A percentile compares a stretch with the other conserved stretches of the same genome.
phyloP scores from a whole-genome alignment of 371 early-diverging fungal genomes.

The Mucor indicus region DNA sequence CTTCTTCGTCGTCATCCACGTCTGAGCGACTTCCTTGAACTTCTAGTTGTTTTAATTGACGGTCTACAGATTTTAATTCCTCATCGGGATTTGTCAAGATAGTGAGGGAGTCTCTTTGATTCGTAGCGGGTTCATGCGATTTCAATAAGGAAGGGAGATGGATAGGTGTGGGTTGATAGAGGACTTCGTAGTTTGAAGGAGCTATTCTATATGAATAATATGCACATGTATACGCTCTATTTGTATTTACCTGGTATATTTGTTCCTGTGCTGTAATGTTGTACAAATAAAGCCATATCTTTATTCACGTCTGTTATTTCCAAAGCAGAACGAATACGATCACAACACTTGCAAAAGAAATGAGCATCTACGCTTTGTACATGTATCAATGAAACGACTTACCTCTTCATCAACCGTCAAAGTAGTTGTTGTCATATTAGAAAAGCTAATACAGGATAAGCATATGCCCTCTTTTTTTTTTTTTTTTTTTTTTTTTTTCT shows the following conservation, averaged over 20 bases:
- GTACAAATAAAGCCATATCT: conserved; percentile 34
- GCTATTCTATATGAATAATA: neutral
- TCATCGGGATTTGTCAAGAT: conserved; percentile 31
- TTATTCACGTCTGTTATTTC: conserved; percentile 36
- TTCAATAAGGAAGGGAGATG: neutral
- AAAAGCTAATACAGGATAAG: conserved; percentile 22
- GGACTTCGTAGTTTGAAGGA: neutral
- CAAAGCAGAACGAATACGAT: conserved; percentile 38
- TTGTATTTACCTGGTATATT: conserved; percentile 30
- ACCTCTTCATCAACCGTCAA: conserved; percentile 46
- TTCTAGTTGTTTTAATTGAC: conserved; percentile 23
- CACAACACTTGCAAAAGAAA: conserved; percentile 25
- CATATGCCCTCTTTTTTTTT: too few relatives aligned
- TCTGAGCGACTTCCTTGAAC: neutral
- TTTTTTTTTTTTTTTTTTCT: too few relatives aligned
- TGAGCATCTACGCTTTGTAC: neutral
- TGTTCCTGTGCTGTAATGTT: conserved; percentile 30
- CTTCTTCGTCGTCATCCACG: neutral
- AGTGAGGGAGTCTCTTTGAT: neutral
- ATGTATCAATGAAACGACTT: conserved; percentile 1
- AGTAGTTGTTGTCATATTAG: conserved; percentile 45
- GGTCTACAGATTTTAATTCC: conserved; percentile 31
- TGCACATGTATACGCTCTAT: too few relatives aligned
- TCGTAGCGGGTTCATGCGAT: neutral
- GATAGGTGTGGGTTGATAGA: neutral